These are phyloP conservation scores for Globisporangium parvum DNA, from an alignment of 352 stramenopile genomes.

Conservation along the genomic window DNA sequence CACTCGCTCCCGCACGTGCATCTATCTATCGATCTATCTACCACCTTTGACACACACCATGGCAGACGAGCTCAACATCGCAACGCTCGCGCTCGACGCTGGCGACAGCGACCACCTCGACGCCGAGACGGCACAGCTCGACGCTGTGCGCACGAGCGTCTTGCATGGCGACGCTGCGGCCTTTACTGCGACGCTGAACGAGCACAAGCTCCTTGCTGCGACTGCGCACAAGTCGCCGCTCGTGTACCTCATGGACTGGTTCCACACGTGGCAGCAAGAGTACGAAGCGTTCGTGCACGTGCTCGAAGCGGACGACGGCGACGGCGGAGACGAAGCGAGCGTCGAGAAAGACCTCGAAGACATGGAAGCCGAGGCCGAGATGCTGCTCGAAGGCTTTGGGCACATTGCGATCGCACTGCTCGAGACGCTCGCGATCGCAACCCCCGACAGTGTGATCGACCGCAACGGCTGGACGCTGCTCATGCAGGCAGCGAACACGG, in stretches of 20 bases:
- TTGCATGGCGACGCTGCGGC: conserved; percentile 38
- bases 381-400: conserved; percentile 64
- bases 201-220: conserved; percentile 18
- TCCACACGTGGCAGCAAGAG: conserved; percentile 84
- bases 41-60: conserved; percentile 23
- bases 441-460: conserved; percentile 51
- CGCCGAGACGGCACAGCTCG: conserved; percentile 29
- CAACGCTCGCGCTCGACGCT: conserved; percentile 35
- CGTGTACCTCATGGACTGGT: conserved; percentile 78
- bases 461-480: conserved; percentile 78
- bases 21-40: conserved; percentile 1
- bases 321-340: conserved; percentile 22
- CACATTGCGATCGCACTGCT: conserved; percentile 43
- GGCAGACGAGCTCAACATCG: conserved; percentile 32
- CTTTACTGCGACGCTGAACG: conserved; percentile 31
- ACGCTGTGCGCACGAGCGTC: conserved; percentile 57
- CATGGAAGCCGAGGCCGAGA: conserved; percentile 61
- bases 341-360: conserved; percentile 65
- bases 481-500: conserved; percentile 81
- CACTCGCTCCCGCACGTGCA: too few species aligned
- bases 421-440: conserved; percentile 29
- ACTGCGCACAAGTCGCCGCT: conserved; percentile 36
- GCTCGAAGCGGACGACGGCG: conserved; percentile 47
- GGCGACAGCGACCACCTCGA: conserved; percentile 21
- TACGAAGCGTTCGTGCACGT: conserved; percentile 79